These are phyloP conservation scores for Penicillium desertorum DNA, from an alignment of 495 filamentous ascomycete species.

Conservation along the genomic window DNA sequence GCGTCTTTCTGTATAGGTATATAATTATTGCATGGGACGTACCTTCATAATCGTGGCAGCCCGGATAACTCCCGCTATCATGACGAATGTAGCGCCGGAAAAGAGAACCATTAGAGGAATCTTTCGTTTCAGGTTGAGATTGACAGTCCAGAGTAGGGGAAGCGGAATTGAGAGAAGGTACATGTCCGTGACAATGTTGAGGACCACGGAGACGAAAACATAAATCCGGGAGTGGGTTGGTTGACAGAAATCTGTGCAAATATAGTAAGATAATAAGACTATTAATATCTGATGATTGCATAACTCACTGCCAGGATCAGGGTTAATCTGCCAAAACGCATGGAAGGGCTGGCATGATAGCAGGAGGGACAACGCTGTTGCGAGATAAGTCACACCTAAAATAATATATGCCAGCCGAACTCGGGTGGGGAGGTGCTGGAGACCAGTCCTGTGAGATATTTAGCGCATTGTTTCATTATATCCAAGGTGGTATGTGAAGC, in stretches of 20 bases:
- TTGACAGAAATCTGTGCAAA: slow-evolving; percentile 34
- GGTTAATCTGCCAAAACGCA: slow-evolving; percentile 52
- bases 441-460: slow-evolving; percentile 35
- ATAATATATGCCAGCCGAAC: slow-evolving; percentile 49
- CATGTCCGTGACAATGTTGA: slow-evolving; percentile 51
- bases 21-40: slow-evolving; percentile 12
- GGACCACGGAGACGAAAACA: slow-evolving; percentile 39
- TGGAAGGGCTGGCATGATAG: slow-evolving; percentile 49
- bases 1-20: background rate
- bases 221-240: slow-evolving; percentile 37
- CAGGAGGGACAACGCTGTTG: slow-evolving; percentile 45
- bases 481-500: slow-evolving; percentile 7
- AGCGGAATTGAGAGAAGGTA: slow-evolving; percentile 54
- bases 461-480: slow-evolving; percentile 1
- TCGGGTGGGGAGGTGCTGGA: slow-evolving; percentile 39
- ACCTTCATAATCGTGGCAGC: slow-evolving; percentile 51
- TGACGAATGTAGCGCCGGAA: slow-evolving; percentile 56
- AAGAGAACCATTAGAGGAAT: slow-evolving; percentile 52
- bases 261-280: slow-evolving; percentile 5
- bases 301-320: slow-evolving; percentile 49
- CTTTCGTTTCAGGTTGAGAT: slow-evolving; percentile 46
- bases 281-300: background rate
- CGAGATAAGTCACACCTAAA: slow-evolving; percentile 45
- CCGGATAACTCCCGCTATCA: slow-evolving; percentile 55
- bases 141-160: slow-evolving; percentile 51